These are phyloP conservation scores for Ustilago vetiveriae DNA, from an alignment of 1,284 basidiomycete genomes.

Conservation along the genomic window DNA sequence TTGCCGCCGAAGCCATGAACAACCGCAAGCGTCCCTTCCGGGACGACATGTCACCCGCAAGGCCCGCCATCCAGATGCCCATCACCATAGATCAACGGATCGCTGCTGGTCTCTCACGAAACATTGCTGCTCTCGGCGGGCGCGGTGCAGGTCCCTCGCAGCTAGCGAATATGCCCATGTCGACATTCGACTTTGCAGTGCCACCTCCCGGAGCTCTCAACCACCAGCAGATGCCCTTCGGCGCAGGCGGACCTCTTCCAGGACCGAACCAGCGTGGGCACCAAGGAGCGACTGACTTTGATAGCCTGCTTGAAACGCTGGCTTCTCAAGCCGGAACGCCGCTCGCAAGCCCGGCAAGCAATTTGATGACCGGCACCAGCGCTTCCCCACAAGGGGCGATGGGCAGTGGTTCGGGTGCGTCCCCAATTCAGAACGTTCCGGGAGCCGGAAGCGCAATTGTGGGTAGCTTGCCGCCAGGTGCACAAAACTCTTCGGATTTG, in stretches of 20 bases:
- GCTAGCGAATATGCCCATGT: constrained; percentile 49
- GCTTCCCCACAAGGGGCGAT: constrained; percentile 37
- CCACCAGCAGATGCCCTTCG: constrained; percentile 17
- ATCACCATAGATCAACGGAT: constrained; percentile 62
- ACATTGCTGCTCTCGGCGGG: constrained; percentile 50
- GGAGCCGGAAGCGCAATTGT: constrained; percentile 1
- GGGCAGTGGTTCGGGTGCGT: constrained; percentile 37
- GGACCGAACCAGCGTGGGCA: constrained; percentile 3
- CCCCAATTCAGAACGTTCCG: constrained; percentile 13
- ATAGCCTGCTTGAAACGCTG: constrained; percentile 43
- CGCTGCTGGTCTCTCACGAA: constrained; percentile 63
- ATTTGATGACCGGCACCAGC: constrained; percentile 19
- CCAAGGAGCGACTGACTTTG: constrained; percentile 32
- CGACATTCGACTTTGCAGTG: constrained; percentile 58
- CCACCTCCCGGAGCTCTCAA: constrained; percentile 23
- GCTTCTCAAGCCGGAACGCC: constrained; percentile 45
- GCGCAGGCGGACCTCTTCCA: background rate
- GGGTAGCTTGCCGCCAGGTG: constrained; percentile 10
- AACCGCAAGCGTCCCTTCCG: constrained; percentile 60
- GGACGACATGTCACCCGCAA: constrained; percentile 58
- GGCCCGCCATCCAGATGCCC: constrained; percentile 51
- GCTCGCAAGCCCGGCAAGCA: constrained; percentile 19
- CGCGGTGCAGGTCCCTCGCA: constrained; percentile 27
- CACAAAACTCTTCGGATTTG: constrained; percentile 42
- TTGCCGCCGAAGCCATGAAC: constrained; percentile 40